These are phyloP conservation scores for Lentinus tigrinus DNA, from an alignment of 768 basidiomycete species.

Conservation along the genomic window DNA sequence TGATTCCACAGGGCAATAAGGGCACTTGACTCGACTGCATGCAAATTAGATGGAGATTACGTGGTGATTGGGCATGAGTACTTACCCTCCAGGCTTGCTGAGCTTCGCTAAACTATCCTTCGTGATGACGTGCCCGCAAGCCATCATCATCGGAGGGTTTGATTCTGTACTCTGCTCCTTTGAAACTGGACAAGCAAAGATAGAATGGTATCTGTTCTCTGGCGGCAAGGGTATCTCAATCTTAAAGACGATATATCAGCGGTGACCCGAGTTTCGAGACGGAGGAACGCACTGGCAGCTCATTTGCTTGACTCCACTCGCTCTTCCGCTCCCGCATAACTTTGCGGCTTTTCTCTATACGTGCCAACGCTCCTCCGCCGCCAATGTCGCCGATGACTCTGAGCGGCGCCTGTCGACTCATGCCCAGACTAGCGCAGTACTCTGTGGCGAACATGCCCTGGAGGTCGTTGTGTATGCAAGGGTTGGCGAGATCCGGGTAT, in stretches of 20 bases:
- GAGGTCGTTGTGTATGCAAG: conserved; percentile 72
- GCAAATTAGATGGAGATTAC: neutral
- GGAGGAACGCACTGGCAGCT: conserved; percentile 68
- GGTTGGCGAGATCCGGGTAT: conserved; percentile 72
- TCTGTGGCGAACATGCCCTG: conserved; percentile 85
- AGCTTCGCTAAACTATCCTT: conserved; percentile 89
- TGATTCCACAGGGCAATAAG: conserved; percentile 91
- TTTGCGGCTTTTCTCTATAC: conserved; percentile 91
- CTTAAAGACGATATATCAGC: conserved; percentile 38
- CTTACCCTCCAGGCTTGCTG: conserved; percentile 81
- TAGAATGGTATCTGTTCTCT: conserved; percentile 91
- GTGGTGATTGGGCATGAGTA: conserved; percentile 27
- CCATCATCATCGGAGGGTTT: conserved; percentile 98
- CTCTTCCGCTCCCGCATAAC: conserved; percentile 93
- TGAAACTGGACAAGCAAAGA: conserved; percentile 96
- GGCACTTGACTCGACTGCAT: conserved; percentile 87
- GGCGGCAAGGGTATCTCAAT: conserved; percentile 90
- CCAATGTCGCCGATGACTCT: conserved; percentile 91
- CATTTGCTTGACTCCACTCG: conserved; percentile 87
- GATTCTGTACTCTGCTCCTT: conserved; percentile 92
- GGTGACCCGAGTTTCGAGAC: neutral
- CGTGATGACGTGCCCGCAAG: conserved; percentile 93
- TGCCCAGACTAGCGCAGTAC: conserved; percentile 82
- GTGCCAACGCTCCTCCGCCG: conserved; percentile 84
- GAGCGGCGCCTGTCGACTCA: conserved; percentile 87